Evolutionary conservation across 1,284 basidiomycete genomes (phyloP).

Genomic region (Grifola frondosa): DNA sequence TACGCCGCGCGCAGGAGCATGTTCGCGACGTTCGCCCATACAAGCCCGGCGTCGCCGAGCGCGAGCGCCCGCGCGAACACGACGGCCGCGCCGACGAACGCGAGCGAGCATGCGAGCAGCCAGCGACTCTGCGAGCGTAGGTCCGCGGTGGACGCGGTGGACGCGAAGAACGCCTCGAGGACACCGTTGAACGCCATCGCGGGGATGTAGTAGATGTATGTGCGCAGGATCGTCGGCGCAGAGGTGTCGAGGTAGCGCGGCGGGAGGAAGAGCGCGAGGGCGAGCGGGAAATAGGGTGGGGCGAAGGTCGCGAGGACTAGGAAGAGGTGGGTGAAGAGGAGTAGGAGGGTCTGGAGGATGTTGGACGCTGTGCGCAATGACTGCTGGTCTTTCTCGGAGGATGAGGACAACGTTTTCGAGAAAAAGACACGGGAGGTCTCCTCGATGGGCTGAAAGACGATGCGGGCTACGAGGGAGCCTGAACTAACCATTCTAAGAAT

Average conservation of each 20-base stretch:
- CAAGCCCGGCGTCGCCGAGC: constrained; percentile 68
- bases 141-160: constrained; percentile 66
- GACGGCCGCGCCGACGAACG: constrained; percentile 58
- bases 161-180: constrained; percentile 85
- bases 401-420: constrained; percentile 58
- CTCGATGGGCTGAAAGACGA: constrained; percentile 91
- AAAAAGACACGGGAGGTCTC: constrained; percentile 88
- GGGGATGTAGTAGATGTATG: constrained; percentile 86
- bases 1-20: constrained; percentile 60
- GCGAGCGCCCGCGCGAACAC: constrained; percentile 44
- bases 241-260: constrained; percentile 69
- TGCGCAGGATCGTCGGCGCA: constrained; percentile 69
- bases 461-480: constrained; percentile 90
- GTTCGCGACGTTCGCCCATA: constrained; percentile 74
- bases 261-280: constrained; percentile 73
- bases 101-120: constrained; percentile 67
- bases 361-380: constrained; percentile 26
- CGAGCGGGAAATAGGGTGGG: constrained; percentile 68
- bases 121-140: constrained; percentile 66
- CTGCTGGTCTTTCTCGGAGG: neutral
- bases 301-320: constrained; percentile 75
- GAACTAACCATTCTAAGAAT: constrained; percentile 4
- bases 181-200: constrained; percentile 86
- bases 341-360: constrained; percentile 45
- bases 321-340: constrained; percentile 74